Evolutionary conservation across 2,329 filamentous ascomycete species (phyloP).

Genomic region (Apiospora sp.): DNA sequence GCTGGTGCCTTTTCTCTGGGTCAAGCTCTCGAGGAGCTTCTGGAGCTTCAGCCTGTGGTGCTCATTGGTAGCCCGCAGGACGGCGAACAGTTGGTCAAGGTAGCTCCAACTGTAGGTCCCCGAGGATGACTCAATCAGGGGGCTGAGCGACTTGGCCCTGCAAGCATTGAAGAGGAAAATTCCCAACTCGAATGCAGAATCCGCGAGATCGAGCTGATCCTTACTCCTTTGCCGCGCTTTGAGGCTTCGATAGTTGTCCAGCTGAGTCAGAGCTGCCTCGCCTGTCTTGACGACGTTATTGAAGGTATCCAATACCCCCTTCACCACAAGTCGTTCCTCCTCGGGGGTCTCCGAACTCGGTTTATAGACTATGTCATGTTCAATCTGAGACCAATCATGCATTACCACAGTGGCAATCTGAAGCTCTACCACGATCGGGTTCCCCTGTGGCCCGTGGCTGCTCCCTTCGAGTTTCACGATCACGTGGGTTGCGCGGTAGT

Average conservation of each 20-base stretch:
- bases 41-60: background rate
- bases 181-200: background rate
- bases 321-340: background rate
- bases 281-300: background rate
- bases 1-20: background rate
- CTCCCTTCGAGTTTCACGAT: background rate
- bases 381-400: slow-evolving; percentile 40
- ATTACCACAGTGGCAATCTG: slow-evolving; percentile 40
- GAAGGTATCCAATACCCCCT: background rate
- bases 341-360: background rate
- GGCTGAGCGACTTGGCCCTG: background rate
- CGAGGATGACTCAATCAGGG: background rate
- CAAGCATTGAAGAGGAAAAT: background rate
- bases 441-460: background rate
- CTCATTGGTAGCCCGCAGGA: background rate
- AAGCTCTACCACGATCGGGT: slow-evolving; percentile 35
- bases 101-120: background rate
- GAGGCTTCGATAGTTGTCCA: background rate
- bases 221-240: background rate
- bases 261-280: background rate
- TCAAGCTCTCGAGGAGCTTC: background rate
- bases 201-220: background rate
- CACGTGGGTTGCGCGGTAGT: background rate
- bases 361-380: slow-evolving; percentile 43
- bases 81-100: background rate